Conservation (phyloP, 306 rosid genomes). For the Begonia peltatifolia region DNA sequence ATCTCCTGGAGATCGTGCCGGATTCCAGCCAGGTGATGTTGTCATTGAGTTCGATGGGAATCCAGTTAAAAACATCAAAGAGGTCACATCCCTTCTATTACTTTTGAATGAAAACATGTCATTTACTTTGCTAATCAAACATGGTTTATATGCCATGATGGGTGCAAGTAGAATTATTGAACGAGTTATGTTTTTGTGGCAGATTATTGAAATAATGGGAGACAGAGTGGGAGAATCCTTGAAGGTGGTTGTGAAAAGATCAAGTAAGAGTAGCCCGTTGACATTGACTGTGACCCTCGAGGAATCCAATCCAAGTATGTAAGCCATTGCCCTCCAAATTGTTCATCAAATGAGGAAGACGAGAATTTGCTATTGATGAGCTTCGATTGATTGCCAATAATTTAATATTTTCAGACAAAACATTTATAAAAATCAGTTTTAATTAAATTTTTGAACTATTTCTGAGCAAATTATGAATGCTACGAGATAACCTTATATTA, state of each 20-base stretch:
- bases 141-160: too few species aligned
- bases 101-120: too few species aligned
- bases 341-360: too few species aligned
- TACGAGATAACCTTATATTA: too few species aligned
- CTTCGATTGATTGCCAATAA: too few species aligned
- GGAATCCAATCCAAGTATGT: slow-evolving; percentile 47
- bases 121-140: too few species aligned
- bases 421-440: too few species aligned
- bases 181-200: slow-evolving; percentile 11
- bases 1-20: slow-evolving; percentile 77
- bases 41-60: slow-evolving; percentile 73
- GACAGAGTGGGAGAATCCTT: slow-evolving; percentile 60
- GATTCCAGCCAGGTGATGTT: slow-evolving; percentile 66
- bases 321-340: neutral
- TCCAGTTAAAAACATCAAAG: slow-evolving; percentile 44
- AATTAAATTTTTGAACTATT: too few species aligned
- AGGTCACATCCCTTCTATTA: slow-evolving; percentile 26
- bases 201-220: slow-evolving; percentile 66
- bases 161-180: neutral
- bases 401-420: too few species aligned
- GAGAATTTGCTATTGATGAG: too few species aligned
- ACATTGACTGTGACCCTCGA: slow-evolving; percentile 58
- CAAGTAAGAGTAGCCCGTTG: slow-evolving; percentile 13
- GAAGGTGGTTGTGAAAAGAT: slow-evolving; percentile 47
- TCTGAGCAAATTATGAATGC: too few species aligned